Percentiles rank a stretch among this genome's conserved stretches.
Evolutionary conservation across 2,329 filamentous ascomycete species (phyloP).

Genomic region (Trichoderma citrinoviride): DNA sequence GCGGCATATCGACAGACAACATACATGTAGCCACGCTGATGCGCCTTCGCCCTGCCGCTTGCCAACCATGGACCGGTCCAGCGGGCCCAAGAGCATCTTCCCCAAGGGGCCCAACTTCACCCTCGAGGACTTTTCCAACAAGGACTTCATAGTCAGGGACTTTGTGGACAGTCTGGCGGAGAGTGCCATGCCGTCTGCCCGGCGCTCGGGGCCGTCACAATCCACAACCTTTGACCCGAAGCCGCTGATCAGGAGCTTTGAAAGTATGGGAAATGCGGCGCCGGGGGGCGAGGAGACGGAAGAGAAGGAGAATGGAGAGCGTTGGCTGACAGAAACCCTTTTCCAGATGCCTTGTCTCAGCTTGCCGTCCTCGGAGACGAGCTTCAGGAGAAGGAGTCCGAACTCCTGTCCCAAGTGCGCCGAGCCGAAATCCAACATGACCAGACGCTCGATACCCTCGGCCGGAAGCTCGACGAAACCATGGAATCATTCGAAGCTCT

Average conservation of each 20-base stretch:
- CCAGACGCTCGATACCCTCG: conserved; percentile 82
- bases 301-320: too few relatives aligned
- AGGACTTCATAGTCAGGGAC: conserved; percentile 97
- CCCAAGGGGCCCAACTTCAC: conserved; percentile 79
- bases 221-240: conserved; percentile 81
- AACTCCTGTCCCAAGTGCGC: conserved; percentile 83
- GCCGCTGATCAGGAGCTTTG: conserved; percentile 92
- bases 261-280: conserved; percentile 50
- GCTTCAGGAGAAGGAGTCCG: conserved; percentile 84
- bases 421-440: conserved; percentile 90
- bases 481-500: conserved; percentile 90
- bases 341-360: conserved; percentile 61
- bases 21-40: conserved; percentile 34
- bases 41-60: conserved; percentile 22
- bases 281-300: neutral
- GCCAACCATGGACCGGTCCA: conserved; percentile 43
- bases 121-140: conserved; percentile 81
- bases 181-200: conserved; percentile 71
- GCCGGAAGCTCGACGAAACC: conserved; percentile 85
- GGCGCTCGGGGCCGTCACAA: conserved; percentile 67
- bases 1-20: neutral
- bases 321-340: neutral
- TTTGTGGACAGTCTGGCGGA: conserved; percentile 94
- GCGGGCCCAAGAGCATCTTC: conserved; percentile 64
- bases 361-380: conserved; percentile 74